A percentile compares a stretch with the other conserved stretches of the same genome.
Conservation (phyloP, 768 basidiomycete genomes). For the Collybiopsis confluens region DNA sequence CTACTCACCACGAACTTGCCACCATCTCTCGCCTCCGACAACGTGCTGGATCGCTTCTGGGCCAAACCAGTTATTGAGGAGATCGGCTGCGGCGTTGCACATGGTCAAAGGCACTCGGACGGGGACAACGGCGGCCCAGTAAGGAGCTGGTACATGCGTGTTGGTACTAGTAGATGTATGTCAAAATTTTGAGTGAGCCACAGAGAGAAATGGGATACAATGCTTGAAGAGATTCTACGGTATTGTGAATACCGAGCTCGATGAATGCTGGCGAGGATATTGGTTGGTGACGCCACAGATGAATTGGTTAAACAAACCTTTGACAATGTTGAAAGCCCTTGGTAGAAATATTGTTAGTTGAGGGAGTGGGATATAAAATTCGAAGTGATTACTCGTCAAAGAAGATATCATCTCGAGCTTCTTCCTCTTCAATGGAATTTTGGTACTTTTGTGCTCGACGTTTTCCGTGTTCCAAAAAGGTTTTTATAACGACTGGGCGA, state of each 20-base stretch:
- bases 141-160: slow-evolving; percentile 65
- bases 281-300: not conserved
- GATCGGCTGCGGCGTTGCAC: slow-evolving; percentile 61
- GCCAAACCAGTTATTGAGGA: slow-evolving; percentile 68
- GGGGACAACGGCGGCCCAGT: slow-evolving; percentile 58
- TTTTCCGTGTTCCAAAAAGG: slow-evolving; percentile 44
- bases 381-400: slow-evolving; percentile 56
- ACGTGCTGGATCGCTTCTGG: slow-evolving; percentile 63
- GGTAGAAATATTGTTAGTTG: not conserved
- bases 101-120: slow-evolving; percentile 51
- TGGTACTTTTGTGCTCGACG: slow-evolving; percentile 36
- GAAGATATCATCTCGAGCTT: slow-evolving; percentile 57
- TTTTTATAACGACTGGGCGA: slow-evolving; percentile 46
- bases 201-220: slow-evolving; percentile 36
- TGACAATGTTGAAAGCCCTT: slow-evolving; percentile 69
- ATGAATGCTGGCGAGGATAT: slow-evolving; percentile 47
- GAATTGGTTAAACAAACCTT: slow-evolving; percentile 25
- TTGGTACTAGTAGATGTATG: slow-evolving; percentile 42
- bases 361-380: not conserved
- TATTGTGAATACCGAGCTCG: slow-evolving; percentile 58
- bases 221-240: slow-evolving; percentile 65
- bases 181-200: not conserved
- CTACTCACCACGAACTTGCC: slow-evolving; percentile 51
- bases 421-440: slow-evolving; percentile 33
- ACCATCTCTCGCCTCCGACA: slow-evolving; percentile 78